These are phyloP conservation scores for Paracorniculantispora psalliotae DNA, from an alignment of 2,329 filamentous ascomycete genomes.

Conservation along the genomic window DNA sequence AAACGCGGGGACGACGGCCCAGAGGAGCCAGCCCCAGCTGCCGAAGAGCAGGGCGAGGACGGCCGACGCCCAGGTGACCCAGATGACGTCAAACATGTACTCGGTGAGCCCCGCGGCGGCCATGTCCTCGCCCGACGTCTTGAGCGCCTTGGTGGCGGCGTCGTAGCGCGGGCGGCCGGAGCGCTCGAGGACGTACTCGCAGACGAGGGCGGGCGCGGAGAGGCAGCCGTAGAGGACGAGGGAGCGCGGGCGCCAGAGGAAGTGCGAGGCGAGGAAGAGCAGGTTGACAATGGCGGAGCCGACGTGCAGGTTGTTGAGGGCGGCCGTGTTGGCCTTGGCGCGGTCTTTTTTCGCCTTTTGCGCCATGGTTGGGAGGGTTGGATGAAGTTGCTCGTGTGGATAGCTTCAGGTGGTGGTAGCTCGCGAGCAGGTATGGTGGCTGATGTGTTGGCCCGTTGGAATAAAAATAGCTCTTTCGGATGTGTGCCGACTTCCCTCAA, in stretches of 20 bases:
- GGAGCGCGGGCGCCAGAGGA: slow-evolving; percentile 50
- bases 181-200: slow-evolving; percentile 81
- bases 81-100: slow-evolving; percentile 96
- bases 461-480: too few species aligned
- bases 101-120: slow-evolving; percentile 84
- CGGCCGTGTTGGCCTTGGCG: slow-evolving; percentile 72
- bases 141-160: slow-evolving; percentile 59
- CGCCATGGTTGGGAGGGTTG: slow-evolving; percentile 49
- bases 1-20: slow-evolving; percentile 51
- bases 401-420: background rate
- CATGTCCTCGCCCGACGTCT: slow-evolving; percentile 79
- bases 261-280: slow-evolving; percentile 69
- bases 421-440: background rate
- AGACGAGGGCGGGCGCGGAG: slow-evolving; percentile 67
- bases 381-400: background rate
- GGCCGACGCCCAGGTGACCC: slow-evolving; percentile 83
- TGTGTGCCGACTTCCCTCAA: too few species aligned
- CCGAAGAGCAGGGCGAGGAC: slow-evolving; percentile 71
- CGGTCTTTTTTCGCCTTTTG: slow-evolving; percentile 60
- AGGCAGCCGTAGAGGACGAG: slow-evolving; percentile 66
- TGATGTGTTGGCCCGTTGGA: too few species aligned
- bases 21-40: slow-evolving; percentile 64
- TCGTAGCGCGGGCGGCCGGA: slow-evolving; percentile 75
- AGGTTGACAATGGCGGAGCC: slow-evolving; percentile 67
- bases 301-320: slow-evolving; percentile 77